These are phyloP conservation scores for Setaria italica DNA, from an alignment of 202 grass and related monocot species.

Conservation along the genomic window DNA sequence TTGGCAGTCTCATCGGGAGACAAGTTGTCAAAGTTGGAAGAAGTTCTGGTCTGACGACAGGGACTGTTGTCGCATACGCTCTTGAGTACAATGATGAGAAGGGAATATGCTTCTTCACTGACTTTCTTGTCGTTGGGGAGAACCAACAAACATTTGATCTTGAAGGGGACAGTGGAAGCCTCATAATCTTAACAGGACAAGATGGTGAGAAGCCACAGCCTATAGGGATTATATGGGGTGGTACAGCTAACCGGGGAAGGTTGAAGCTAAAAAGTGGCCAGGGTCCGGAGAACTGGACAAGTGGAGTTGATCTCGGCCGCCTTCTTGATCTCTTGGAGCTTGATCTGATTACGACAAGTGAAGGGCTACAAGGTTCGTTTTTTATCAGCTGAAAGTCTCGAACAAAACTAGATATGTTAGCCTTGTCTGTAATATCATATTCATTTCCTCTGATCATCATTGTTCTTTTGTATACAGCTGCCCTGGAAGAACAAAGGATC, in stretches of 20 bases:
- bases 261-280: slow-evolving; percentile 82
- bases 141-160: slow-evolving; percentile 91
- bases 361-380: slow-evolving; percentile 66
- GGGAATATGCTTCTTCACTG: slow-evolving; percentile 90
- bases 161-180: slow-evolving; percentile 85
- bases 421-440: slow-evolving; percentile 19
- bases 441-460: slow-evolving; percentile 20
- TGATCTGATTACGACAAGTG: slow-evolving; percentile 82
- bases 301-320: slow-evolving; percentile 79
- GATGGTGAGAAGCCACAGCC: slow-evolving; percentile 69
- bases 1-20: slow-evolving; percentile 70
- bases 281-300: slow-evolving; percentile 90
- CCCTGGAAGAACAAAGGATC: slow-evolving; percentile 68
- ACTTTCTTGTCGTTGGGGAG: slow-evolving; percentile 88
- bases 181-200: slow-evolving; percentile 75
- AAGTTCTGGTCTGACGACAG: slow-evolving; percentile 79
- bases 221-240: slow-evolving; percentile 91
- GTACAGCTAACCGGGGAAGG: slow-evolving; percentile 82
- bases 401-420: neutral
- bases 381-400: neutral
- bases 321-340: slow-evolving; percentile 90
- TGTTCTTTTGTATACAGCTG: slow-evolving; percentile 50
- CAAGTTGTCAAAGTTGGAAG: slow-evolving; percentile 88
- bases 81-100: slow-evolving; percentile 89
- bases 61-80: slow-evolving; percentile 79